Evolutionary conservation across 805 yeast genomes (phyloP), one percentile per base, ranked within the genome.

Genomic region (Wickerhamiella lipophila): DNA sequence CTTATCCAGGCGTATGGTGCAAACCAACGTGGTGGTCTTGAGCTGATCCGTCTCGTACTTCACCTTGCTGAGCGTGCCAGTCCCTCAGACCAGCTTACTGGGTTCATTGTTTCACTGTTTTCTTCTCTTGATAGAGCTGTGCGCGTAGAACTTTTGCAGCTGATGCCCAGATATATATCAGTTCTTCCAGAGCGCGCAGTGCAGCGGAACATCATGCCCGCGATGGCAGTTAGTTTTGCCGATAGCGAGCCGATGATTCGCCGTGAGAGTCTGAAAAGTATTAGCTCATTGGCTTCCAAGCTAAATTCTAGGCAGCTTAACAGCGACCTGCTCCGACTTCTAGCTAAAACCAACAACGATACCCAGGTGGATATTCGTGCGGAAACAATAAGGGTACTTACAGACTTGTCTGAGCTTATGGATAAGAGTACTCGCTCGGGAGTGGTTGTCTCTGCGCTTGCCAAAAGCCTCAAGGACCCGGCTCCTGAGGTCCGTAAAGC

Each of bases 381-480:
- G 3, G 82, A 81, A 58, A 83, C 94, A 0, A 75, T 85, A 13
- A 70, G 81, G 18, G 71, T 83, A 39, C 71, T 86, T 29, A 77
- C 82, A 36, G 76, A 76, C 49, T 76, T 86, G 41, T 79, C 92
- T 0, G 62, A 70, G 27, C 65, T 69, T 51, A 73, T 86, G 56
- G 78, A 77, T 69, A 82, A 58, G 21, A 53, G 65, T 2, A 66
- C 69, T 1, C 72, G 88, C 50, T 71, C 84, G 8, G 79, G 78
- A 19, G 95, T 92, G 2, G 67, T 92, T 43, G 78, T 86, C 2
- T 86, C 96, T 1, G 97, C 96, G 0, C 81, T 83, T 56, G 75
- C 84, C 2, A 81, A 87, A 57, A 82, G 94, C 0, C 69, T 89
- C 42, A 79, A 79, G 57, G 98, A 89, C 63, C 74, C 88, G 0